These are phyloP conservation scores for Cicer cuneatum DNA, from an alignment of 306 rosid species.

Conservation along the genomic window DNA sequence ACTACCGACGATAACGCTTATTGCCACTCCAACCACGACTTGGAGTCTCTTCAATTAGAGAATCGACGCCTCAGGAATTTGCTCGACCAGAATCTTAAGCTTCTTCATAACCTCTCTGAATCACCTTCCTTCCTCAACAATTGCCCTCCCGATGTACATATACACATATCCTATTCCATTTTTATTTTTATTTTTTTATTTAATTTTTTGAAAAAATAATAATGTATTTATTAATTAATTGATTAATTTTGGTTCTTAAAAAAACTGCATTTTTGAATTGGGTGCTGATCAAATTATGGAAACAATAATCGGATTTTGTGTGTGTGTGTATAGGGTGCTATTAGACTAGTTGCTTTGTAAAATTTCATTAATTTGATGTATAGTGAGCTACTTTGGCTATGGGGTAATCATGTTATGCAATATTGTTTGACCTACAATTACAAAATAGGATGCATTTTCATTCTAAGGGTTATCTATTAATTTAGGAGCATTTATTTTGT, in stretches of 20 bases:
- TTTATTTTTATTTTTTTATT: not conserved
- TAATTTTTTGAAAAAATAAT: not conserved
- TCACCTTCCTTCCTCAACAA: slow-evolving; percentile 63
- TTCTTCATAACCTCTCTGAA: slow-evolving; percentile 70
- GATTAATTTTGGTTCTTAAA: not conserved
- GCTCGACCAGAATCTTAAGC: slow-evolving; percentile 75
- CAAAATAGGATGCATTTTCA: slow-evolving; percentile 13
- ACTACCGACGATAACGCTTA: slow-evolving; percentile 25
- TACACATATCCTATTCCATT: slow-evolving; percentile 10
- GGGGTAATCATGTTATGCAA: not conserved
- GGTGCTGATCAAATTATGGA: not conserved
- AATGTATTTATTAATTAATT: not conserved
- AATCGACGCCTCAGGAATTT: slow-evolving; percentile 73
- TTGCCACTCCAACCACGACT: slow-evolving; percentile 46
- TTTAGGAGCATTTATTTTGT: not conserved
- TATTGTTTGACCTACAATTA: not conserved
- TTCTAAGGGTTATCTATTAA: not conserved
- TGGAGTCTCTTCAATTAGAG: slow-evolving; percentile 71
- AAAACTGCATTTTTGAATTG: not conserved
- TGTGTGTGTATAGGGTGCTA: not conserved
- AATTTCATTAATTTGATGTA: not conserved
- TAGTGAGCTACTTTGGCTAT: not conserved
- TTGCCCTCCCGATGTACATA: slow-evolving; percentile 83
- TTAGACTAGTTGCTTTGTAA: not conserved
- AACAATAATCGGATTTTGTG: not conserved